Percentiles rank a stretch among this genome's conserved stretches.
Evolutionary conservation across 768 basidiomycete species (phyloP).

Genomic region (Gautieria morchelliformis): DNA sequence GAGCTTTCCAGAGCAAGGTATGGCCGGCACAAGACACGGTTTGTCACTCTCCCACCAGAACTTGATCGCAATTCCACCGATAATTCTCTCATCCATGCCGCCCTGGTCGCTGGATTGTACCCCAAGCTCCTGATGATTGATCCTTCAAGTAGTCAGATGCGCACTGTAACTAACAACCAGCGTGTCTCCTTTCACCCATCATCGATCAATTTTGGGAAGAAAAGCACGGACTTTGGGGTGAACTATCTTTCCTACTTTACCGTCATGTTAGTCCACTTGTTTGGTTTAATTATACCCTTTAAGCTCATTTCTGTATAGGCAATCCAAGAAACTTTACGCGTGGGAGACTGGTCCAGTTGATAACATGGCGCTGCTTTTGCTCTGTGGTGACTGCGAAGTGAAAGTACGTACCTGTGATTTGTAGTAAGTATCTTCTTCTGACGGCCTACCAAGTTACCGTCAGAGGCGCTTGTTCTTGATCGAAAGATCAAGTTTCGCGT

Average conservation of each 20-base stretch:
- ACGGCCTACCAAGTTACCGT: constrained; percentile 43
- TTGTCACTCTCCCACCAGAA: constrained; percentile 64
- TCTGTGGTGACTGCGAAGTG: constrained; percentile 88
- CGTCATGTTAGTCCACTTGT: constrained; percentile 49
- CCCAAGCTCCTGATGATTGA: constrained; percentile 84
- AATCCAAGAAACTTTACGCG: constrained; percentile 84
- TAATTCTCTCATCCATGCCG: constrained; percentile 69
- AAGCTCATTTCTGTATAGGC: constrained; percentile 41
- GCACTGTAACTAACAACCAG: constrained; percentile 78
- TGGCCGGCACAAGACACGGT: constrained; percentile 63
- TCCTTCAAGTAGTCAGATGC: constrained; percentile 46
- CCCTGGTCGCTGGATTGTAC: constrained; percentile 78
- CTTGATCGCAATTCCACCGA: constrained; percentile 55
- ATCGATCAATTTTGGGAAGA: constrained; percentile 77
- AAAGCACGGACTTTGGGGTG: constrained; percentile 57
- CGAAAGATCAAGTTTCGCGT: constrained; percentile 73
- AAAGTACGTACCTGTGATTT: constrained; percentile 40
- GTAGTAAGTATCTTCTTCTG: neutral
- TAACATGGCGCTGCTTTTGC: constrained; percentile 66
- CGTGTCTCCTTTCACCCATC: constrained; percentile 77
- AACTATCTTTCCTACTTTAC: constrained; percentile 81
- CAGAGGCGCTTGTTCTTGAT: constrained; percentile 68
- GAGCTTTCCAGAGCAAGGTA: constrained; percentile 63
- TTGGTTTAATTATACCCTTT: neutral
- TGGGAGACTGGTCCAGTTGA: constrained; percentile 93